Evolutionary conservation across 2,329 filamentous ascomycete genomes (phyloP).

Genomic region (Phialophora expanda): DNA sequence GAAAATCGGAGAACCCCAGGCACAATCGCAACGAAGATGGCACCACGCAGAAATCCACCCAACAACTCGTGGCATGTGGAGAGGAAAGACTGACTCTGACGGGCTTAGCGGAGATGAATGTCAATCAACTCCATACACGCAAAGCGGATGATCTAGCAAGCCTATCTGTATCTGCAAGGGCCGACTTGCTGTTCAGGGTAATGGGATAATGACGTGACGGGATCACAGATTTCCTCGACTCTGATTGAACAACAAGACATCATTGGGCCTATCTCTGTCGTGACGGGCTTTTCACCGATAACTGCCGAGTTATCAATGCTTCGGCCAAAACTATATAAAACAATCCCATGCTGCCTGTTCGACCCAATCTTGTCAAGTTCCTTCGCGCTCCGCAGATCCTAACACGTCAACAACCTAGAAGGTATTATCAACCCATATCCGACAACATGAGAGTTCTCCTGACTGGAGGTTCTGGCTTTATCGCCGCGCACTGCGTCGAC

Average conservation of each 20-base stretch:
- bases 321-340: constrained; percentile 13
- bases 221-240: background rate
- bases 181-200: background rate
- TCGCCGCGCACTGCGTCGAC: constrained; percentile 68
- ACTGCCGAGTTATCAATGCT: constrained; percentile 10
- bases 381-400: background rate
- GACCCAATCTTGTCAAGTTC: background rate
- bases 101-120: constrained; percentile 27
- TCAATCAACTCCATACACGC: constrained; percentile 16
- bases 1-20: background rate
- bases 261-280: constrained; percentile 1
- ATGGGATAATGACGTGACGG: constrained; percentile 8
- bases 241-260: background rate
- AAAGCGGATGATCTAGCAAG: background rate
- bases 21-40: background rate
- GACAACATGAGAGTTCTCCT: constrained; percentile 51
- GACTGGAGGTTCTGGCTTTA: constrained; percentile 66
- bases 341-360: constrained; percentile 10
- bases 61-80: constrained; percentile 1
- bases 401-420: background rate
- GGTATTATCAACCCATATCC: constrained; percentile 2
- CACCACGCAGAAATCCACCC: background rate
- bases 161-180: constrained; percentile 4
- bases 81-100: constrained; percentile 9
- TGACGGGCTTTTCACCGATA: constrained; percentile 17